These are phyloP conservation scores for Lactarius sanguifluus DNA, from an alignment of 768 basidiomycete genomes.

Conservation along the genomic window DNA sequence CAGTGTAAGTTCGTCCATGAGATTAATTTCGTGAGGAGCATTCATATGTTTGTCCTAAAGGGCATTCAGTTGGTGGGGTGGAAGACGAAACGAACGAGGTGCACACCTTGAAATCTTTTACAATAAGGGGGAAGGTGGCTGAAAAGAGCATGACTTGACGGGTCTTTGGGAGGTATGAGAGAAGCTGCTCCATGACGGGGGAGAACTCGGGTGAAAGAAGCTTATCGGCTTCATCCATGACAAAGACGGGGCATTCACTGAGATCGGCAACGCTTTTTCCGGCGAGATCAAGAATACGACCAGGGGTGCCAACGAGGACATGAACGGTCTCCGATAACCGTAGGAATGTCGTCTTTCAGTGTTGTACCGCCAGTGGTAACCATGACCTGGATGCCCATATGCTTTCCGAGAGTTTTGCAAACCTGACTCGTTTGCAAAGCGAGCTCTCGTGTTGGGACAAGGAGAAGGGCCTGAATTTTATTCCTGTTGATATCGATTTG, in stretches of 20 bases:
- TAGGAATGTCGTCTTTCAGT: slow-evolving; percentile 94
- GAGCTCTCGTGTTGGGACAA: slow-evolving; percentile 98
- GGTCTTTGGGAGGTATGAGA: slow-evolving; percentile 77
- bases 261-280: slow-evolving; percentile 93
- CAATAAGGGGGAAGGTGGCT: slow-evolving; percentile 97
- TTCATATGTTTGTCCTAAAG: slow-evolving; percentile 92
- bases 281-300: slow-evolving; percentile 91
- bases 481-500: slow-evolving; percentile 79
- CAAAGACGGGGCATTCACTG: slow-evolving; percentile 91
- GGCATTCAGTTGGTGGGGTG: slow-evolving; percentile 25
- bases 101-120: slow-evolving; percentile 95
- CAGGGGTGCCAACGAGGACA: slow-evolving; percentile 96
- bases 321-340: slow-evolving; percentile 88
- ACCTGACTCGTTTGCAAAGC: slow-evolving; percentile 99
- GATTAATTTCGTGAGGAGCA: slow-evolving; percentile 94
- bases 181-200: slow-evolving; percentile 95
- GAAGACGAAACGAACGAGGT: background rate
- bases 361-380: slow-evolving; percentile 98
- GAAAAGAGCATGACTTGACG: slow-evolving; percentile 99
- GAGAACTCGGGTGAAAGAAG: slow-evolving; percentile 96
- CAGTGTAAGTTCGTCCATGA: slow-evolving; percentile 99
- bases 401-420: slow-evolving; percentile 94
- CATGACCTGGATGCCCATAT: slow-evolving; percentile 96
- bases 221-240: slow-evolving; percentile 99
- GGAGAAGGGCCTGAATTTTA: slow-evolving; percentile 94